A percentile compares a stretch with the other conserved stretches of the same genome.
Conservation (phyloP, 192 early-diverging fungal genomes). For the Coemansia asiatica region DNA sequence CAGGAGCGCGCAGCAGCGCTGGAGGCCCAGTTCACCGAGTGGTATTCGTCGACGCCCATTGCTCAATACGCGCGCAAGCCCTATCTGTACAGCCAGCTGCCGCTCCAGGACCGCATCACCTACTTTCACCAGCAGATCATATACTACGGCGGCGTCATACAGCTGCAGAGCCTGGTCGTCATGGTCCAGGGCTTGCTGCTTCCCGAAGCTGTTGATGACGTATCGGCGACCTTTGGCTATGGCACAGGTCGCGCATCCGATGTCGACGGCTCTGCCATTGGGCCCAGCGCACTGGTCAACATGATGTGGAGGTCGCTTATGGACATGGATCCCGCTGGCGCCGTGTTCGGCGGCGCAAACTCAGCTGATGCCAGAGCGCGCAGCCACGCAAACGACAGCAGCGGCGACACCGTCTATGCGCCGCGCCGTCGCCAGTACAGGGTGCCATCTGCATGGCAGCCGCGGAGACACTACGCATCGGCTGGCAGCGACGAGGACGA, state of each 20-base stretch:
- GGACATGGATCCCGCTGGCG: conserved; percentile 17
- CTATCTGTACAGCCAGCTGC: conserved; percentile 42
- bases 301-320: conserved; percentile 41
- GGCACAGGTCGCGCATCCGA: not conserved
- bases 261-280: conserved; percentile 5
- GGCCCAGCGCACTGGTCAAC: conserved; percentile 31
- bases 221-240: not conserved
- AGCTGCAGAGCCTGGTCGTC: conserved; percentile 44
- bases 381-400: not conserved
- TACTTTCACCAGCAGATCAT: conserved; percentile 50
- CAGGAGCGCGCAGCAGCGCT: conserved; percentile 37
- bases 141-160: conserved; percentile 51
- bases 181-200: conserved; percentile 42
- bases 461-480: conserved; percentile 21
- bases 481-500: conserved; percentile 16
- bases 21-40: conserved; percentile 42
- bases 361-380: conserved; percentile 2
- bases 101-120: conserved; percentile 49
- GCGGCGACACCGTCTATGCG: conserved; percentile 14
- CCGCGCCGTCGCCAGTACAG: conserved; percentile 40
- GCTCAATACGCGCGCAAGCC: conserved; percentile 38
- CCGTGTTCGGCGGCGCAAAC: too few species aligned
- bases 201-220: conserved; percentile 37
- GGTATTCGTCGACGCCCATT: conserved; percentile 48
- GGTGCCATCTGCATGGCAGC: conserved; percentile 17